These are phyloP conservation scores for Acanthamoeba castellanii DNA, from an alignment of 208 protist genomes.

Conservation along the genomic window DNA sequence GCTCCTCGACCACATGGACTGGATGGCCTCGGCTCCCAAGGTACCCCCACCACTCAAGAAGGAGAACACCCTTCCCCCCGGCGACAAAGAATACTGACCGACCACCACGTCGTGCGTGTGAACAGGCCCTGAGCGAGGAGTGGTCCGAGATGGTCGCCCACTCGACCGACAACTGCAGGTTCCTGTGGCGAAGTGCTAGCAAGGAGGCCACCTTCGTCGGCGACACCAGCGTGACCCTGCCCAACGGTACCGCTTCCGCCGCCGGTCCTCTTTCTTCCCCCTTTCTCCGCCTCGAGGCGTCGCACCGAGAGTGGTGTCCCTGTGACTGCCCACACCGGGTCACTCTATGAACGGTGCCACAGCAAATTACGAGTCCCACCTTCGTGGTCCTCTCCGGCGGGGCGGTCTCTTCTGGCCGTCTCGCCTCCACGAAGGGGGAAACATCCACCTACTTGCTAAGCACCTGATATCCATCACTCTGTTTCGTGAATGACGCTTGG, in stretches of 20 bases:
- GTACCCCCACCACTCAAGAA: background rate
- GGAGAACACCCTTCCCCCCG: too few relatives aligned
- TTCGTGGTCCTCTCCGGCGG: background rate
- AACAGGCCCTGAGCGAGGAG: conserved; percentile 65
- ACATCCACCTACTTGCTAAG: background rate
- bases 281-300: too few relatives aligned
- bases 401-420: background rate
- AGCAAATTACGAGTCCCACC: background rate
- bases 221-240: conserved; percentile 44
- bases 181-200: conserved; percentile 75
- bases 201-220: conserved; percentile 71
- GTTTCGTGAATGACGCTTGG: background rate
- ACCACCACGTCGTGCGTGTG: too few relatives aligned
- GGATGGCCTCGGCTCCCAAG: conserved; percentile 71
- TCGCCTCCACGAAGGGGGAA: background rate
- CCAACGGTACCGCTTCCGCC: conserved; percentile 4
- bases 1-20: conserved; percentile 75
- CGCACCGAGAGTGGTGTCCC: background rate
- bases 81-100: too few relatives aligned
- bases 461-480: background rate
- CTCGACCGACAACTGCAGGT: conserved; percentile 50
- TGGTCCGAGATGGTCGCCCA: conserved; percentile 68
- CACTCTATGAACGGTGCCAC: background rate
- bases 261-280: too few relatives aligned
- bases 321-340: background rate